phyloP scores from a whole-genome alignment of 176 grass and related monocot species.

The Paspalum notatum region DNA sequence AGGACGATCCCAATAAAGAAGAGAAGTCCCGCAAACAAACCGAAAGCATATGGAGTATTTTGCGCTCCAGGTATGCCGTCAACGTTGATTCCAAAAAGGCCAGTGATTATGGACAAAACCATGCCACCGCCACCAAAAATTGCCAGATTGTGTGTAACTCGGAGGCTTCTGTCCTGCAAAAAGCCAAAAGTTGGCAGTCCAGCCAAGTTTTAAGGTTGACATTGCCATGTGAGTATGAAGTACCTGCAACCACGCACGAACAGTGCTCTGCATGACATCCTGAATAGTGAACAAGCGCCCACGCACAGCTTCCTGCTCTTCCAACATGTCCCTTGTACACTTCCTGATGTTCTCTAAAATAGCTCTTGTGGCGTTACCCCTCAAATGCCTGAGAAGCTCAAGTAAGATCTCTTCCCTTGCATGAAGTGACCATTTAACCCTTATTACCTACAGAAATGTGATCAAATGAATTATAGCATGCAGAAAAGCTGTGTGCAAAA shows the following conservation, averaged over 20 bases:
- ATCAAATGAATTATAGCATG: slow-evolving; percentile 26
- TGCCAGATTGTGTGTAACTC: slow-evolving; percentile 86
- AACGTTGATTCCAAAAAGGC: slow-evolving; percentile 94
- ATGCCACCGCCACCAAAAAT: slow-evolving; percentile 87
- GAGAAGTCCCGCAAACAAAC: slow-evolving; percentile 73
- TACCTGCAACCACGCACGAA: slow-evolving; percentile 97
- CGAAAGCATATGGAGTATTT: slow-evolving; percentile 89
- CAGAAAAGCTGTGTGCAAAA: neutral
- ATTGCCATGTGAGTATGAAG: neutral
- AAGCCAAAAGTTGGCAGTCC: neutral
- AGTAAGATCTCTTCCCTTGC: slow-evolving; percentile 93
- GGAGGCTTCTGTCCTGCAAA: slow-evolving; percentile 87
- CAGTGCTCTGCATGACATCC: slow-evolving; percentile 99
- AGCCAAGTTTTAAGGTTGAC: neutral
- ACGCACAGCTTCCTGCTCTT: slow-evolving; percentile 97
- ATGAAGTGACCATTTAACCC: slow-evolving; percentile 99
- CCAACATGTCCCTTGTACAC: slow-evolving; percentile 75
- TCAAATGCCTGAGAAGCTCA: slow-evolving; percentile 84
- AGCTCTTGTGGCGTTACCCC: slow-evolving; percentile 67
- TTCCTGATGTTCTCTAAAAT: slow-evolving; percentile 74
- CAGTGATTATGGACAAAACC: slow-evolving; percentile 83
- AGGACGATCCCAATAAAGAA: slow-evolving; percentile 67
- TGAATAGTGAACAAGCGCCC: slow-evolving; percentile 96
- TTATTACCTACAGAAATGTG: slow-evolving; percentile 70
- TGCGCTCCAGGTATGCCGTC: slow-evolving; percentile 89